Base-by-base conservation (phyloP, 768 basidiomycete genomes). In the Psilocybe cyanescens region DNA sequence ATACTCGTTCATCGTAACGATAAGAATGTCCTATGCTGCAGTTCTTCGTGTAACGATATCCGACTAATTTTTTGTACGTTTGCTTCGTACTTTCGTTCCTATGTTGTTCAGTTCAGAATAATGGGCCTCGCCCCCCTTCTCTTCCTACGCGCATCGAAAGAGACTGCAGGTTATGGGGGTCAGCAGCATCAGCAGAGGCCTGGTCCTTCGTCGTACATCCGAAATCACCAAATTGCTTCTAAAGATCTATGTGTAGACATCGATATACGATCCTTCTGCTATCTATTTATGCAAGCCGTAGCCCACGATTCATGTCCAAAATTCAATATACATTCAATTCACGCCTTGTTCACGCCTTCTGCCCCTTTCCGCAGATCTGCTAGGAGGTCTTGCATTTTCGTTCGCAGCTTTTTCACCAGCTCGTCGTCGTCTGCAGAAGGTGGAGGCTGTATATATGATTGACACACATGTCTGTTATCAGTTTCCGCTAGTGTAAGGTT, bases 131-230 rank as follows among this genome's bases (percentile, higher is more conserved):
- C 29, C 30, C 19, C 19, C 3, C 39, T 24, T 11, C 55, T 47
- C 11, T 28, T 48, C 31, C 44, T 57, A 16, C 45, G 55, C 17
- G 46, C 44, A 3, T 57, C 46, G 28, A 57, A 57, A 30, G 55
- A 57, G 31, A 48, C 46, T 0, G 2, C 46, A 33, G 76, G 82
- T 87, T 39, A 73, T 95, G 52, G 95, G 94, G 51, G 86, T 95
- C 66, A 94, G 96, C 76, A 90, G 92, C 67, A 80, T 94, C 78
- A 86, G 92, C 81, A 93, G 92, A 62, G 92, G 94, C 75, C 91
- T 84, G 60, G 87, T 89, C 0, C 24, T 24, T 24, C 24, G 24
- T 24, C 24, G 24, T 24, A 24, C 24, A 24, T 24, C 24, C 24
- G 24, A 24, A 24, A 2, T 24, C 2, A 2, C 24, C 2, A 24